These are phyloP conservation scores for Cercospora nicotianae DNA, from an alignment of 2,329 filamentous ascomycete genomes.

Conservation along the genomic window DNA sequence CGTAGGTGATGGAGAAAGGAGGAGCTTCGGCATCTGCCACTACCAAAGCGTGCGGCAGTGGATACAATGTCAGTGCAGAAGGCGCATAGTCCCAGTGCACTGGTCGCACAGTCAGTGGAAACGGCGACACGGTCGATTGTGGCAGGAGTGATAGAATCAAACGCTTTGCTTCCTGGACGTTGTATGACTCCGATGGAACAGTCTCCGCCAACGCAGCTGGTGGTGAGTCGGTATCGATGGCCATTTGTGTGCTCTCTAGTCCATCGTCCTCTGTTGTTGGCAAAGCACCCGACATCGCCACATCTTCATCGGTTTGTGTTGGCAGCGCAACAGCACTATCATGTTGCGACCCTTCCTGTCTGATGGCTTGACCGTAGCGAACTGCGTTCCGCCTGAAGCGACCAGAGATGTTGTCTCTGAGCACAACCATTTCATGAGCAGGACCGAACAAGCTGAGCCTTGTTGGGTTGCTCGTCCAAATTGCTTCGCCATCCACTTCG, in stretches of 20 bases:
- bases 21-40: constrained; percentile 79
- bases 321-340: constrained; percentile 8
- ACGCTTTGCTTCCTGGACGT: constrained; percentile 36
- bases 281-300: constrained; percentile 35
- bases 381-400: constrained; percentile 76
- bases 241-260: constrained; percentile 23
- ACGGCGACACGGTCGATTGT: constrained; percentile 85
- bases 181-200: constrained; percentile 24
- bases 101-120: constrained; percentile 74
- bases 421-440: constrained; percentile 80
- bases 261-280: constrained; percentile 27
- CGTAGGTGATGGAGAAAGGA: constrained; percentile 85
- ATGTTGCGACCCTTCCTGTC: constrained; percentile 31
- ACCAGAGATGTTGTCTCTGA: constrained; percentile 81
- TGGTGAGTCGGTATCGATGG: constrained; percentile 17
- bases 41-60: constrained; percentile 79
- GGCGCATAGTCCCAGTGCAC: constrained; percentile 86
- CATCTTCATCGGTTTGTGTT: constrained; percentile 27
- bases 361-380: constrained; percentile 58
- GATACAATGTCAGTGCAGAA: constrained; percentile 76
- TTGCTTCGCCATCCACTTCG: constrained; percentile 65
- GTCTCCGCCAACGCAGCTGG: constrained; percentile 13
- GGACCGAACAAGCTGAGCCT: constrained; percentile 83
- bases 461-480: constrained; percentile 88
- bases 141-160: constrained; percentile 89